phyloP scores from a whole-genome alignment of 2,329 filamentous ascomycete species.

The Sporothrix euskadiensis region DNA sequence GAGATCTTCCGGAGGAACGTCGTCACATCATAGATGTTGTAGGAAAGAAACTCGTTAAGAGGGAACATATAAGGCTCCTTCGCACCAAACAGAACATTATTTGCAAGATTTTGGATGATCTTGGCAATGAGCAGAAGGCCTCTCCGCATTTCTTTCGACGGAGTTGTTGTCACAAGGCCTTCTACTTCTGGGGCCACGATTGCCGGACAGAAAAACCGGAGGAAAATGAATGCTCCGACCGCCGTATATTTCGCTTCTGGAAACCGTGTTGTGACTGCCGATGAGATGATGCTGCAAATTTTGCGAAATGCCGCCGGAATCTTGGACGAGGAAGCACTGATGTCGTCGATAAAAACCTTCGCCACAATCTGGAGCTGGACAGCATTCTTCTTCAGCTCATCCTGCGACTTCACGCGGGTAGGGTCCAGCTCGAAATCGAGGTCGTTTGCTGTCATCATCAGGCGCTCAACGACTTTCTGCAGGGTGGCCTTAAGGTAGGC shows the following conservation, averaged over 20 bases:
- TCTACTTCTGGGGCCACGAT: constrained; percentile 70
- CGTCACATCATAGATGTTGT: constrained; percentile 68
- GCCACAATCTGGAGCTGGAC: constrained; percentile 66
- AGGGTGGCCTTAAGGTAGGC: constrained; percentile 64
- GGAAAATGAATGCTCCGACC: constrained; percentile 69
- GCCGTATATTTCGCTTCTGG: constrained; percentile 71
- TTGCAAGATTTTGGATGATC: constrained; percentile 69
- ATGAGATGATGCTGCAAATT: constrained; percentile 68
- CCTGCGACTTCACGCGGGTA: constrained; percentile 57
- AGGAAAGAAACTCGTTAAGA: constrained; percentile 66
- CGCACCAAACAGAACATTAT: constrained; percentile 70
- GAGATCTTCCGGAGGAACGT: constrained; percentile 68
- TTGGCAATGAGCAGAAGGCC: constrained; percentile 69
- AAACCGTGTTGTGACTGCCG: constrained; percentile 63
- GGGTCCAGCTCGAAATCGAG: constrained; percentile 69
- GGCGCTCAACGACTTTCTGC: constrained; percentile 65
- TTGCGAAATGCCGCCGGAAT: constrained; percentile 66
- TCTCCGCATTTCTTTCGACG: constrained; percentile 68
- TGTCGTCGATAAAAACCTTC: constrained; percentile 71
- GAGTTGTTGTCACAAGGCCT: constrained; percentile 60
- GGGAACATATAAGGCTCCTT: constrained; percentile 74
- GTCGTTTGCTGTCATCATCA: constrained; percentile 67
- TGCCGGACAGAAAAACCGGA: constrained; percentile 71
- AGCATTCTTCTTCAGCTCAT: constrained; percentile 67
- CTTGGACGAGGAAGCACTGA: constrained; percentile 61